Evolutionary conservation across 352 stramenopile genomes (phyloP), one percentile per base, ranked within the genome.

Genomic region (Pythium scleroteichum): DNA sequence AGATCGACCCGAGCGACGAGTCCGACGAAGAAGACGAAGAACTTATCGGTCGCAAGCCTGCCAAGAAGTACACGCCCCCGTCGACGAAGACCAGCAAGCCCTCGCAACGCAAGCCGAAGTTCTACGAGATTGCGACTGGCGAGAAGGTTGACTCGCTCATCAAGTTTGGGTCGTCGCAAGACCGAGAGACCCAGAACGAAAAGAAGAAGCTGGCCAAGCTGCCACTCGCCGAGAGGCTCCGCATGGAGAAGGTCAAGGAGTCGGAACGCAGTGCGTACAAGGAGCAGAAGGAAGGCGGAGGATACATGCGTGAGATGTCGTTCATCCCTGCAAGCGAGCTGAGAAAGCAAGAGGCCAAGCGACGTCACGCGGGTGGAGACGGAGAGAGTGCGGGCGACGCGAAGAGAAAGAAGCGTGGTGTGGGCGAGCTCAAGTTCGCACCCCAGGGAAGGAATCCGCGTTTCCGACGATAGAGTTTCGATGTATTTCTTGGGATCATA

Each of bases 241-340:
- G 76, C 35, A 70, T 91, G 52, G 84, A 94, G 59, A 82, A 87
- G 44, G 65, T 77, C 9, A 85, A 85, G 27, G 85, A 92, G 49
- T 76, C 80, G 49, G 86, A 95, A 61, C 76, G 77, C 35, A 93
- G 83, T 46, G 73, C 80, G 17, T 94, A 91, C 71, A 91, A 93
- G 69, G 84, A 91, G 50, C 81, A 94, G 48, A 87, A 66, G 39
- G 73, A 66, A 16, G 70, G 79, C 42, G 82, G 82, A 46, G 77
- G 82, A n/a, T 92, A 92, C 74, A 81, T 90, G 64, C 84, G 85
- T 54, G 82, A 92, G 64, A 90, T 92, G 81, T 88, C 81, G 14
- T 92, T 90, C 54, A 73, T 91, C 12, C 84, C 80, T 0, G 59
- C 87, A 59, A 81, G 77, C 40, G 83, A 90, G 39, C 41, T 83